phyloP scores from a whole-genome alignment of 2,329 filamentous ascomycete genomes.

The Fusarium veterinarium region DNA sequence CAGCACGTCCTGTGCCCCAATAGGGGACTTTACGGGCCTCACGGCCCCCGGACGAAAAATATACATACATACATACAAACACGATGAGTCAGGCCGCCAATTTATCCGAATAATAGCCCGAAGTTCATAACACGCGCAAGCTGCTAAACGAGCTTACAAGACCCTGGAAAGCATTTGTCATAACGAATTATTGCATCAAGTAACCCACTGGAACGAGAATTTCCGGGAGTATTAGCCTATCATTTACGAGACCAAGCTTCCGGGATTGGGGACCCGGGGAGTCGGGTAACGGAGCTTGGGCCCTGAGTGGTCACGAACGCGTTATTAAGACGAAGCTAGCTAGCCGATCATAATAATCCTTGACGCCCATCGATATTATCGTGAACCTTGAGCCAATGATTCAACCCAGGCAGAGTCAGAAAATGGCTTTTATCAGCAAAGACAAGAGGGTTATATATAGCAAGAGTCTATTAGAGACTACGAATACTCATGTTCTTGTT shows the following conservation, averaged over 20 bases:
- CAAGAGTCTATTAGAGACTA: accelerated
- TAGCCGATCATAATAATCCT: neutral
- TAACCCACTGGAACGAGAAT: neutral
- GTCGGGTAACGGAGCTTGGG: neutral
- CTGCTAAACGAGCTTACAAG: neutral
- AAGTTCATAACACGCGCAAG: accelerated
- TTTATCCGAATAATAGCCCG: neutral
- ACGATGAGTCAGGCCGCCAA: no score
- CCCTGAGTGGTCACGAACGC: neutral
- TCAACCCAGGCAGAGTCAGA: neutral
- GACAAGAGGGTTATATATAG: accelerated
- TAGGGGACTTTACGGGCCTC: no score
- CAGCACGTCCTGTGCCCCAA: no score
- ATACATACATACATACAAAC: no score
- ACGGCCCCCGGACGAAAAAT: no score
- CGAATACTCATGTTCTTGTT: accelerated
- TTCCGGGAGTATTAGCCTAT: neutral
- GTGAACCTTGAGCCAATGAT: neutral
- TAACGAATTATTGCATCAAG: neutral
- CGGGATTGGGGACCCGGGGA: neutral
- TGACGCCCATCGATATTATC: neutral
- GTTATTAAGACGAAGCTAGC: neutral
- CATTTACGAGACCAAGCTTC: neutral
- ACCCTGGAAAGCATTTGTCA: neutral
- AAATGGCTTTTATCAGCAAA: accelerated